These are phyloP conservation scores for Nakazawaea ernobii DNA, from an alignment of 805 yeast genomes.

Conservation along the genomic window DNA sequence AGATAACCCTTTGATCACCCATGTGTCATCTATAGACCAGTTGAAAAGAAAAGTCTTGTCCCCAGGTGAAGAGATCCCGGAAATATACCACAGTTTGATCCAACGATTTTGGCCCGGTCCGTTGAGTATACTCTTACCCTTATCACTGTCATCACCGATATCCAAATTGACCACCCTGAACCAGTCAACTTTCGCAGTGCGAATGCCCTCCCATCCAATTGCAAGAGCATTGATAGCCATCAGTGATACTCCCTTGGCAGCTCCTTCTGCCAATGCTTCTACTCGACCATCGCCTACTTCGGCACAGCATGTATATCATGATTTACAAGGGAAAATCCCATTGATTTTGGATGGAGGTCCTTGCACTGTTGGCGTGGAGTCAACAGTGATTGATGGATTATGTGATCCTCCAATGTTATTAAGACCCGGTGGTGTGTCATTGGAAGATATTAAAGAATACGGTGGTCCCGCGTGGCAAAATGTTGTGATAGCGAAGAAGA, in stretches of 20 bases:
- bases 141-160: constrained; percentile 39
- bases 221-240: constrained; percentile 86
- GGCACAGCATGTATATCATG: constrained; percentile 82
- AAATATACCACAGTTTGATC: constrained; percentile 57
- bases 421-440: constrained; percentile 90
- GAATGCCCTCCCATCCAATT: constrained; percentile 81
- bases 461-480: constrained; percentile 71
- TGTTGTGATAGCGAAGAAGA: constrained; percentile 57
- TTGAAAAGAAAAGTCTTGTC: constrained; percentile 55
- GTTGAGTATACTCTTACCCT: constrained; percentile 76
- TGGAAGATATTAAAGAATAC: constrained; percentile 59
- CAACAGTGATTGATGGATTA: constrained; percentile 91
- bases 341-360: constrained; percentile 86
- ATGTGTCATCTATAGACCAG: constrained; percentile 74
- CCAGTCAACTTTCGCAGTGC: constrained; percentile 86
- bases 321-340: constrained; percentile 75
- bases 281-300: constrained; percentile 91
- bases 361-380: constrained; percentile 85
- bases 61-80: constrained; percentile 44
- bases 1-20: constrained; percentile 92
- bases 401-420: constrained; percentile 78
- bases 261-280: constrained; percentile 96
- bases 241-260: constrained; percentile 88
- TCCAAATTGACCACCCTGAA: constrained; percentile 79
- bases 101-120: constrained; percentile 95